phyloP scores from a whole-genome alignment of 208 protist species.

The Wallacemonas sp. region DNA sequence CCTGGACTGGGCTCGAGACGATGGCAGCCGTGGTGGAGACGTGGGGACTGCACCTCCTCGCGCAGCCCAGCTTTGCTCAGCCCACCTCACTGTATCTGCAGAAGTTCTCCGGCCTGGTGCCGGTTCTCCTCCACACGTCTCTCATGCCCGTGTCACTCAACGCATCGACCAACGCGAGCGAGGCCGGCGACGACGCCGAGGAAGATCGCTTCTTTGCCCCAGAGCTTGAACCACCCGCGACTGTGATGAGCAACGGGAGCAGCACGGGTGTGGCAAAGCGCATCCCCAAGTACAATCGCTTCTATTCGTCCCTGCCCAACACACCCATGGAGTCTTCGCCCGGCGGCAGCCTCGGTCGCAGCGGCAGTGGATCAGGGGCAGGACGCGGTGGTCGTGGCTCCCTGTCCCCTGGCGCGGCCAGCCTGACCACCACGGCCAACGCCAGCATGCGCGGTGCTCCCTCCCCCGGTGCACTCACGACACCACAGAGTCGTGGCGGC shows the following conservation, averaged over 20 bases:
- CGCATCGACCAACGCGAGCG: slow-evolving; percentile 4
- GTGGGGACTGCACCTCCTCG: slow-evolving; percentile 72
- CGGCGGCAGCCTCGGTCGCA: background rate
- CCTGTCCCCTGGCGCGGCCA: no score
- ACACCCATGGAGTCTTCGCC: slow-evolving; percentile 2
- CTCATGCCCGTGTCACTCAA: slow-evolving; percentile 31
- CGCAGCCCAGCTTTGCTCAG: slow-evolving; percentile 55
- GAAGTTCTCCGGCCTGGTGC: slow-evolving; percentile 60
- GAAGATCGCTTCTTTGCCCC: slow-evolving; percentile 6
- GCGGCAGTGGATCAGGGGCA: slow-evolving; percentile 4
- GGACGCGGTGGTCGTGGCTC: no score
- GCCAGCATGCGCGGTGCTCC: no score
- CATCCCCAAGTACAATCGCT: slow-evolving; percentile 42
- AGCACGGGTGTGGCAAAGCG: slow-evolving; percentile 17
- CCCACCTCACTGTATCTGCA: slow-evolving; percentile 73
- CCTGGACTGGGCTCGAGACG: slow-evolving; percentile 52
- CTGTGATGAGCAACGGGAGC: background rate
- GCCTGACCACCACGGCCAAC: no score
- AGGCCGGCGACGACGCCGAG: slow-evolving; percentile 10
- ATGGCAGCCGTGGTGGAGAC: slow-evolving; percentile 55
- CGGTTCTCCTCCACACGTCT: slow-evolving; percentile 42
- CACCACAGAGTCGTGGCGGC: no score
- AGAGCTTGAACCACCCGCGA: slow-evolving; percentile 5
- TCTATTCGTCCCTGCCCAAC: slow-evolving; percentile 32
- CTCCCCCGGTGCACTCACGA: no score